Percentiles rank a stretch among this genome's conserved stretches.
Conservation (phyloP, 176 grass and related monocot genomes). For the Paspalum notatum region DNA sequence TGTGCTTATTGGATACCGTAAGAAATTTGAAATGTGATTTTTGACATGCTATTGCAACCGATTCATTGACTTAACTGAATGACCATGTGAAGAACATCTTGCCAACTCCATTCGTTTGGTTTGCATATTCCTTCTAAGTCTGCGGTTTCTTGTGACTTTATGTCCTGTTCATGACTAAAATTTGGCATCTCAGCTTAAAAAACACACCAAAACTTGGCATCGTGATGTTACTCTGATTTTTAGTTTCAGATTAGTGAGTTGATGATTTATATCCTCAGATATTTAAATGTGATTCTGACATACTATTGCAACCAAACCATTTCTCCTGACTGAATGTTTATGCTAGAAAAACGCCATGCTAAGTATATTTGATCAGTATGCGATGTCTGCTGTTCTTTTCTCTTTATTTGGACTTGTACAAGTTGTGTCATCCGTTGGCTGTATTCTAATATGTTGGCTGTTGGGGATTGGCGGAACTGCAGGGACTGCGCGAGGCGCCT, state of each 20-base stretch:
- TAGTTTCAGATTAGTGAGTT: too few species aligned
- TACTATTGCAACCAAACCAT: not conserved
- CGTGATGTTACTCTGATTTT: too few species aligned
- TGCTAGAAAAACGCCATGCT: not conserved
- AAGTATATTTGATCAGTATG: not conserved
- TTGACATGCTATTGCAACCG: not conserved
- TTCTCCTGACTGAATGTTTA: not conserved
- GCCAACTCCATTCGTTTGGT: too few species aligned
- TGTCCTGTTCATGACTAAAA: too few species aligned
- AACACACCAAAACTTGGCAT: too few species aligned
- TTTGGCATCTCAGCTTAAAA: too few species aligned
- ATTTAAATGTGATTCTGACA: not conserved
- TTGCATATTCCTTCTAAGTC: too few species aligned
- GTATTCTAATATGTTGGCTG: not conserved
- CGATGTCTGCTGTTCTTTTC: too few species aligned
- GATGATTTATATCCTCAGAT: too few species aligned
- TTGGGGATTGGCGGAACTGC: not conserved
- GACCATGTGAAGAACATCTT: not conserved
- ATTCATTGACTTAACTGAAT: not conserved
- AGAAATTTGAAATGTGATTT: not conserved
- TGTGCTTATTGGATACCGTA: not conserved
- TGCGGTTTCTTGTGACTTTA: too few species aligned
- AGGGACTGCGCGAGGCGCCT: slow-evolving; percentile 57
- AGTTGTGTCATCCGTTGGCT: too few species aligned
- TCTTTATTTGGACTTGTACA: not conserved